Evolutionary conservation across 1,284 basidiomycete species (phyloP), one percentile per base, ranked within the genome.

Genomic region (Gymnopus androsaceus): DNA sequence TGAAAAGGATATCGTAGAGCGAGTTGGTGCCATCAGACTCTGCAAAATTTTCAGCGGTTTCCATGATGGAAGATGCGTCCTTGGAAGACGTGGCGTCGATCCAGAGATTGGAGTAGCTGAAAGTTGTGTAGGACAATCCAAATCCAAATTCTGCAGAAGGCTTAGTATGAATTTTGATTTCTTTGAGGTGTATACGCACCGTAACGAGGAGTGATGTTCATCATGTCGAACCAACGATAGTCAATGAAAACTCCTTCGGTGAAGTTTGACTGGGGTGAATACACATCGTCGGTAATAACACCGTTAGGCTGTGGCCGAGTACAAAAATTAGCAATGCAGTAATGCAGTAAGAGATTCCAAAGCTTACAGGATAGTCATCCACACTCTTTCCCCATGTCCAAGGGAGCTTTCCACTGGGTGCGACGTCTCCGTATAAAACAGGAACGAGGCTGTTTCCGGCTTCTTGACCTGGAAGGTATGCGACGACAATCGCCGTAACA

Each of bases 391-490:
- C 89, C 42, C 92, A 75, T 0, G 87, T 84, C 59, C 92, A 72
- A 2, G 90, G 83, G 5, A 92, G 75, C 42, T 84, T 81, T 4
- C 86, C 90, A 48, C 80, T 79, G 0, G 90, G 90, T 64, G 90
- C 90, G 46, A 87, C 77, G 54, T 78, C 79, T 33, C 90, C 90
- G 66, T 83, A 91, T 9, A 92, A 64, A 12, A 92, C 74, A 64
- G 90, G 88, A 12, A 84, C 83, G 53, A 92, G 79, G 0, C 86
- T 85, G 64, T 87, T 87, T 2, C 90, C 90, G 11, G 77, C 75
- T 69, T 90, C 88, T 66, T 92, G 90, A 3, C 90, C 90, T 6
- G 82, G 83, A 63, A 89, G 91, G 83, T 84, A 87, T 0, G 83
- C 72, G 58, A 85, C 83, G 3, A 87, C 63, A 36, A 87, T 67